Percentiles rank a stretch among this genome's conserved stretches.
phyloP scores from a whole-genome alignment of 2,329 filamentous ascomycete genomes.

The Berkeleyomyces basicola region DNA sequence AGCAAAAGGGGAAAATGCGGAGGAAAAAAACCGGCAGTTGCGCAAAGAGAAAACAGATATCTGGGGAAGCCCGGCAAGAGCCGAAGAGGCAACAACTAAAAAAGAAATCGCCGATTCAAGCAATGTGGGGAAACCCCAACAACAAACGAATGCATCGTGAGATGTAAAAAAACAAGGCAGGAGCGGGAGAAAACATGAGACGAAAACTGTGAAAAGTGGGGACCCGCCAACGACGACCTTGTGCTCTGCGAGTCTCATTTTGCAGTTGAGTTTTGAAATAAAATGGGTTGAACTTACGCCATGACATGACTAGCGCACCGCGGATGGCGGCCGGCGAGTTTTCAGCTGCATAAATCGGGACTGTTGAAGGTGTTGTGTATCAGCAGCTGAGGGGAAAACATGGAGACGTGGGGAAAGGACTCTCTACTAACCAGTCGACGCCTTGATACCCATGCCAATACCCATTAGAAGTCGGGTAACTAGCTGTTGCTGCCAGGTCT shows the following conservation, averaged over 20 bases:
- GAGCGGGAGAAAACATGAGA: neutral
- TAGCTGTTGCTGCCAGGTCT: slow-evolving; percentile 42
- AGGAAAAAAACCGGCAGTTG: too few relatives aligned
- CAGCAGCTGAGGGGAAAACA: neutral
- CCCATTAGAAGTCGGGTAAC: slow-evolving; percentile 33
- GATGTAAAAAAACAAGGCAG: neutral
- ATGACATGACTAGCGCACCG: slow-evolving; percentile 36
- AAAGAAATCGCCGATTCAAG: slow-evolving; percentile 18
- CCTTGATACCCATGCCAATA: slow-evolving; percentile 41
- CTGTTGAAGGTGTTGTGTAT: slow-evolving; percentile 13
- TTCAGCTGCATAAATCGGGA: slow-evolving; percentile 38
- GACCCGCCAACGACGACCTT: neutral
- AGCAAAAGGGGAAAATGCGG: neutral
- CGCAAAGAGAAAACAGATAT: neutral
- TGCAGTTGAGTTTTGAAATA: neutral
- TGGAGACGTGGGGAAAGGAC: neutral
- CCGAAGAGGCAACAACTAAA: neutral
- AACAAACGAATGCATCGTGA: neutral
- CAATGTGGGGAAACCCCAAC: neutral
- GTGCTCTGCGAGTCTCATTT: neutral
- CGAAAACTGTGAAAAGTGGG: neutral
- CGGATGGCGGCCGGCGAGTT: slow-evolving; percentile 35
- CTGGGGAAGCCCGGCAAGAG: neutral
- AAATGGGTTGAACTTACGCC: slow-evolving; percentile 23
- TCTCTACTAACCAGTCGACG: slow-evolving; percentile 21